These are phyloP conservation scores for Phalaenopsis hybrid DNA, from an alignment of 116 monocot species.

Conservation along the genomic window DNA sequence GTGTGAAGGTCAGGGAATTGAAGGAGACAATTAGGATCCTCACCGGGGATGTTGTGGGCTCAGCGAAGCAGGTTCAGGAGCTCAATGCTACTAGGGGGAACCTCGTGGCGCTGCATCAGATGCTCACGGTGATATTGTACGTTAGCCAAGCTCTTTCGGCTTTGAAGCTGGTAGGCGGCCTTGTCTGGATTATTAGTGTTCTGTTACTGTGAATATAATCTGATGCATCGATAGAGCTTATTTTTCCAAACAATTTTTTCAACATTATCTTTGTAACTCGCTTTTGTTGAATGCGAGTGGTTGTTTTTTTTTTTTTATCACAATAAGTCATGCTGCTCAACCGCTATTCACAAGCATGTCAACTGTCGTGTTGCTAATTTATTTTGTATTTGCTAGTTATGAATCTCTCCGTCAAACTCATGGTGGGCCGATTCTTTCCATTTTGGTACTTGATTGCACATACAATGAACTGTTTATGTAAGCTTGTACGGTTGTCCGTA, in stretches of 20 bases:
- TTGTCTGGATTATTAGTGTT: neutral
- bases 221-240: neutral
- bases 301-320: neutral
- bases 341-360: neutral
- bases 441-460: neutral
- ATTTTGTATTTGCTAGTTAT: neutral
- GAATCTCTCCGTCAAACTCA: neutral
- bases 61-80: slow-evolving; percentile 82
- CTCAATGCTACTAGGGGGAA: slow-evolving; percentile 69
- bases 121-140: slow-evolving; percentile 82
- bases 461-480: neutral
- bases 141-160: slow-evolving; percentile 85
- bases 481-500: neutral
- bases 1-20: slow-evolving; percentile 64
- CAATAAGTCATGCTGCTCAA: neutral
- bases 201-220: neutral
- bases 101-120: slow-evolving; percentile 80
- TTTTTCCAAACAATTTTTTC: neutral
- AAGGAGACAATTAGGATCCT: slow-evolving; percentile 74
- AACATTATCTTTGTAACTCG: neutral
- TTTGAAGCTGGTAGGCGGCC: slow-evolving; percentile 63
- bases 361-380: neutral
- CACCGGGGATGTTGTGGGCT: slow-evolving; percentile 60
- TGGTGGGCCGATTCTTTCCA: neutral
- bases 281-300: neutral